Percentiles rank a stretch among this genome's conserved stretches.
Conservation (phyloP, 2,329 filamentous ascomycete genomes). For the Aureobasidium leucospermi region DNA sequence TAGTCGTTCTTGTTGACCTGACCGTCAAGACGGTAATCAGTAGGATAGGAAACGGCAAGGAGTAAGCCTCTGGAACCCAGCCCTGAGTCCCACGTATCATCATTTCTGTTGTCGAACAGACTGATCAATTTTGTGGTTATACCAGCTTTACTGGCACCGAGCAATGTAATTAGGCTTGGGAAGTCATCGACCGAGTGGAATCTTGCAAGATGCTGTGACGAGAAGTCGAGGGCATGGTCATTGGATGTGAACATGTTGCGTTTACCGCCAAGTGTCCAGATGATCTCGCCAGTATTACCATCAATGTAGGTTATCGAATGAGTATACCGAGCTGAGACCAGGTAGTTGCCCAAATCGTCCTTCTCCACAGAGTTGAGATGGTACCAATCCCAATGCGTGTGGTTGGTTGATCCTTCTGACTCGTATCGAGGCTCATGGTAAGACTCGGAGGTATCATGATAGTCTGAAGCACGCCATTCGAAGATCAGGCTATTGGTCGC, state of each 20-base stretch:
- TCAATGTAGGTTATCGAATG: conserved; percentile 43
- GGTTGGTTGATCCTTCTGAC: conserved; percentile 30
- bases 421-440: conserved; percentile 30
- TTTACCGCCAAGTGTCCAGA: conserved; percentile 43
- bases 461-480: conserved; percentile 33
- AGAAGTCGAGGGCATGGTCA: conserved; percentile 26
- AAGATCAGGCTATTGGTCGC: conserved; percentile 32
- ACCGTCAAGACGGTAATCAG: background rate
- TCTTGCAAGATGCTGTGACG: conserved; percentile 46
- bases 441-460: conserved; percentile 21
- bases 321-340: conserved; percentile 47
- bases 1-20: conserved; percentile 14
- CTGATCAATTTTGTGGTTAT: conserved; percentile 29
- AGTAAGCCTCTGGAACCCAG: conserved; percentile 24
- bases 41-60: conserved; percentile 25
- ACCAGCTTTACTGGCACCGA: conserved; percentile 18
- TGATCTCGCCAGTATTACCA: conserved; percentile 39
- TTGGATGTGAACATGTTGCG: conserved; percentile 22
- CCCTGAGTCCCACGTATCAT: background rate
- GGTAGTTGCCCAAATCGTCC: conserved; percentile 43
- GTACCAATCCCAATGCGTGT: conserved; percentile 42
- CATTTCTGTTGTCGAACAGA: conserved; percentile 43
- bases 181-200: conserved; percentile 38
- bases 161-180: conserved; percentile 14
- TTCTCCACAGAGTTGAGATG: conserved; percentile 53